Percentiles rank a stretch among this genome's conserved stretches.
Conservation (phyloP, 192 early-diverging fungal genomes). For the Coemansia sp. region DNA sequence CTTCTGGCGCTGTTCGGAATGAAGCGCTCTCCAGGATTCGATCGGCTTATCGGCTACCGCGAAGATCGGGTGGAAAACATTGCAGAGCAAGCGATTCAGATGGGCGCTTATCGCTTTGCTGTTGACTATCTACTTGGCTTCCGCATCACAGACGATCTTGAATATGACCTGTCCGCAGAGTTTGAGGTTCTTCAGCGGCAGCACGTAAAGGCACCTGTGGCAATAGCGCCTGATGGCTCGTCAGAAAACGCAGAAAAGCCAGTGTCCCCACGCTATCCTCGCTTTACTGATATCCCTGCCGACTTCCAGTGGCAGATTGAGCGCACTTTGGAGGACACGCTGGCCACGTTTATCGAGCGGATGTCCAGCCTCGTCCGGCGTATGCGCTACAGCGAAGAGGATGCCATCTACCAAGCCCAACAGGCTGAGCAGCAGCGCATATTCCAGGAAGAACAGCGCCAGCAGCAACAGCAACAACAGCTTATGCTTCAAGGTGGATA, state of each 20-base stretch:
- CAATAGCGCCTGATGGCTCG: not conserved
- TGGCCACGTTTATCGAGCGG: constrained; percentile 57
- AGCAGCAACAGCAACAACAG: constrained; percentile 41
- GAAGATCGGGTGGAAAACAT: constrained; percentile 53
- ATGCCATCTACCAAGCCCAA: constrained; percentile 55
- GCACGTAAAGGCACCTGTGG: not conserved
- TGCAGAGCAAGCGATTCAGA: constrained; percentile 57
- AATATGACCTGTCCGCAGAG: constrained; percentile 51
- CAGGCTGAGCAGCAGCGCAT: constrained; percentile 33
- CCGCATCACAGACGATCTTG: constrained; percentile 39
- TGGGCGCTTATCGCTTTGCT: constrained; percentile 64
- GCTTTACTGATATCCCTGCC: constrained; percentile 29
- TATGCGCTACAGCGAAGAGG: constrained; percentile 72
- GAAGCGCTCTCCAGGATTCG: constrained; percentile 54
- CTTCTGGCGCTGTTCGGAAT: constrained; percentile 56
- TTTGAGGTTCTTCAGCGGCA: constrained; percentile 41
- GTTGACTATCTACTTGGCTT: constrained; percentile 64
- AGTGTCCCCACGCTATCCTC: constrained; percentile 27
- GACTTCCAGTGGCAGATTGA: constrained; percentile 59
- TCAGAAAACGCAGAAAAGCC: not conserved
- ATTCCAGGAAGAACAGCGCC: constrained; percentile 42
- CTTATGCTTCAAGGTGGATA: constrained; percentile 30
- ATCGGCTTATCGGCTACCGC: constrained; percentile 44
- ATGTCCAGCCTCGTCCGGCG: constrained; percentile 61
- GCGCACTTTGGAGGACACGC: constrained; percentile 54